Evolutionary conservation across 495 filamentous ascomycete genomes (phyloP), one percentile per base, ranked within the genome.

Genomic region (Acidomyces sp.): DNA sequence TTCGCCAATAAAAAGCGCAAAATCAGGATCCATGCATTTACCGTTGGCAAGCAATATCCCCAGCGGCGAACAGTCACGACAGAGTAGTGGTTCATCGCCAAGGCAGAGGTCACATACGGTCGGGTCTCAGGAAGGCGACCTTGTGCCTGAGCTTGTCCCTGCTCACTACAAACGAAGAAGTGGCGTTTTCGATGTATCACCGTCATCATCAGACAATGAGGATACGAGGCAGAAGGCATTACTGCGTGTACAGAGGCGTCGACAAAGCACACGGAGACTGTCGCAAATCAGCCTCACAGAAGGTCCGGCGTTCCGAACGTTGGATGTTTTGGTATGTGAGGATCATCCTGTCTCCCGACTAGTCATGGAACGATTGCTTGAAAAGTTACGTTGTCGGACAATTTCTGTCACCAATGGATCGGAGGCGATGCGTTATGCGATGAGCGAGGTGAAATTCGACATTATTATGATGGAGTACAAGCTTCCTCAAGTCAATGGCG

Each of bases 381-480:
- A 96, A 59, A 96, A 93, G 62, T 69, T 97, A 25, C 78, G 81
- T 24, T 97, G 90, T 51, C 81, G 92, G 13, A 94, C 86, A n/a
- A 93, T 97, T 45, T 78, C 82, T 12, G 90, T 85, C 2, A 68
- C 74, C 6, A 93, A 84, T 48, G 90, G 92, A 13, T 70, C 82
- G 1, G 90, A 97, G 52, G 92, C 86, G 1, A 77, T 88, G 56
- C 76, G 88, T 18, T 93, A 82, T 60, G 85, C 87, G 29, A 79
- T 93, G 64, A 81, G 86, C 53, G 85, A 95, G 57, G 85, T 97
- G 30, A 68, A 82, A 44, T 96, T 75, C 39, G 90, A 97, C 61
- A 88, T 97, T 51, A 95, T 97, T 55, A 82, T 97, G 68, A 93
- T 93, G 57, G 90, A 97, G 58, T 93, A 80, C 65, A 90, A 85